Conservation (phyloP, 2,329 filamentous ascomycete species). For the Diplodia mutila region DNA sequence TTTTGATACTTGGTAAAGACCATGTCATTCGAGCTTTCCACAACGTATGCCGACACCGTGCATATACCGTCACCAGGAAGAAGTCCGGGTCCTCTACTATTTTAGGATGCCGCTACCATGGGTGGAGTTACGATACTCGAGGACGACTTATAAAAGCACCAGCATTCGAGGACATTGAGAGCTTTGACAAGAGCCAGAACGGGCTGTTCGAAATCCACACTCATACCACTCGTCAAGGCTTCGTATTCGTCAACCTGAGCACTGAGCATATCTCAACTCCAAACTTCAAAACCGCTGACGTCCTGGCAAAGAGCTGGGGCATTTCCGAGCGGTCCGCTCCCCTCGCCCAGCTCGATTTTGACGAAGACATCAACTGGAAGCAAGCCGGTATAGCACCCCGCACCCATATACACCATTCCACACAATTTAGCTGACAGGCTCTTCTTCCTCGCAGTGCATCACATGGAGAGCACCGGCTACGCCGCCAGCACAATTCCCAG, state of each 20-base stretch:
- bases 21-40: constrained; percentile 46
- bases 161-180: constrained; percentile 43
- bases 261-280: constrained; percentile 26
- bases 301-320: constrained; percentile 27
- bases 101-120: constrained; percentile 52
- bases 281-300: constrained; percentile 26
- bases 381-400: constrained; percentile 29
- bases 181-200: constrained; percentile 44
- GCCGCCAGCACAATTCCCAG: background rate
- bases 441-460: constrained; percentile 24
- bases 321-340: constrained; percentile 31
- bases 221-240: constrained; percentile 33
- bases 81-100: constrained; percentile 44
- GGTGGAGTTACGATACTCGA: constrained; percentile 51
- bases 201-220: constrained; percentile 36
- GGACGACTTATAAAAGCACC: constrained; percentile 51
- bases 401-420: constrained; percentile 10
- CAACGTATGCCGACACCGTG: constrained; percentile 52
- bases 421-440: constrained; percentile 18
- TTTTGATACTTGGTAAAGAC: constrained; percentile 45
- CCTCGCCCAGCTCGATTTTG: constrained; percentile 41
- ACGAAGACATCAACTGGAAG: constrained; percentile 48
- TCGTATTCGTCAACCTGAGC: constrained; percentile 38
- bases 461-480: constrained; percentile 1
- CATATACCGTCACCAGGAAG: constrained; percentile 48